phyloP scores from a whole-genome alignment of 129 eudicot species.

The Pittosporum tobira region DNA sequence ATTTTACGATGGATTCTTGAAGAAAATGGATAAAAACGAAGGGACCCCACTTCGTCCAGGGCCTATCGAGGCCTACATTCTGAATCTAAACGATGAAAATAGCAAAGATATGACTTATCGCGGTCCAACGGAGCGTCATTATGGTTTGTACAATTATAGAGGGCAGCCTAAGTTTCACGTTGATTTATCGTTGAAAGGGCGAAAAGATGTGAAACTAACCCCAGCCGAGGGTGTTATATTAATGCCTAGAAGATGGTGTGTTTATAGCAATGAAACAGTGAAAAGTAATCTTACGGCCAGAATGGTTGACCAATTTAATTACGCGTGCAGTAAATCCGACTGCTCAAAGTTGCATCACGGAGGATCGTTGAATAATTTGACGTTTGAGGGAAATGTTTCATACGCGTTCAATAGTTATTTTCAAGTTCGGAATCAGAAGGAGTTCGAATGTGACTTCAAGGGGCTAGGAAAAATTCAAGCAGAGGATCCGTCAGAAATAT shows the following conservation, averaged over 20 bases:
- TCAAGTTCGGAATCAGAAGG: neutral
- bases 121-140: constrained; percentile 11
- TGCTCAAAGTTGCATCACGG: constrained; percentile 15
- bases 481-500: neutral
- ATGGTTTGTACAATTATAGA: constrained; percentile 14
- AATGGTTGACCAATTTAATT: neutral
- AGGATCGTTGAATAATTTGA: constrained; percentile 10
- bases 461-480: neutral
- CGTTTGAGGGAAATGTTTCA: neutral
- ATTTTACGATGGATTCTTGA: constrained; percentile 6
- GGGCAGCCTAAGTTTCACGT: constrained; percentile 20
- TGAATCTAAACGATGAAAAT: constrained; percentile 16
- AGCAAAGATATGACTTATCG: neutral
- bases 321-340: constrained; percentile 4
- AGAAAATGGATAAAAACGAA: neutral
- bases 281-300: no score
- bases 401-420: constrained; percentile 22
- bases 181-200: constrained; percentile 14
- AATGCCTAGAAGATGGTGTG: constrained; percentile 22
- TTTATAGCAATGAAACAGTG: no score
- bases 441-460: neutral
- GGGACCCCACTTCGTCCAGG: constrained; percentile 23
- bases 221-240: neutral
- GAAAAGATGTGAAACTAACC: constrained; percentile 1
- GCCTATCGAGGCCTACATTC: constrained; percentile 3